Evolutionary conservation across 2,329 filamentous ascomycete genomes (phyloP), one percentile per base, ranked within the genome.

Genomic region (Penicillium olsonii): DNA sequence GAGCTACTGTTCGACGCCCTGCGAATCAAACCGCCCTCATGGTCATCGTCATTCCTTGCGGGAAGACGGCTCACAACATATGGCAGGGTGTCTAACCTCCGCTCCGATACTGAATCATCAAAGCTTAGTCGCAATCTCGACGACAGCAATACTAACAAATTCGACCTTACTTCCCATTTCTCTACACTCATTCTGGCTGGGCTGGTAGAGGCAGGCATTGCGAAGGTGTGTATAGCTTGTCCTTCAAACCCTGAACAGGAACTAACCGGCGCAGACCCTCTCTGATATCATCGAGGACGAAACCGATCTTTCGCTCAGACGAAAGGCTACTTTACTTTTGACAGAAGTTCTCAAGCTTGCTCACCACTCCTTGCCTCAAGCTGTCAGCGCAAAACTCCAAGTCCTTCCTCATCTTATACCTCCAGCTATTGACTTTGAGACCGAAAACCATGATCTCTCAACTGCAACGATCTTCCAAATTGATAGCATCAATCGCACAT

Each of bases 401-500:
- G 82, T 96, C 5, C 81, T 99, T 15, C 94, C 94, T 0, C 87
- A 92, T 53, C 78, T 97, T 1, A 87, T 99, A 62, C 80, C 86
- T 6, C 84, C 86, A 0, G 90, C 92, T 4, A 81, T 88, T 2
- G 81, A 84, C 27, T 90, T 92, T 60, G 77, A 83, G 18, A 78
- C 84, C 17, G 84, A 92, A 24, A 81, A 84, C 19, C 85, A 90
- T 46, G 92, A 92, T 59, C 79, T 88, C 48, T 90, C 92, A 6
- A 92, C 90, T 7, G 87, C 90, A 7, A 95, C 95, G 15, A 90
- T 99, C 11, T 99, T 97, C 64, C 94, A 97, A 67, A 95, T 99
- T 45, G 96, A 96, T 73, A 96, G 92, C 66, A 91, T 99, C 58
- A 99, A 92, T 68, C 84, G 90, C 55, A 97, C 92, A 0, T 75